phyloP scores from a whole-genome alignment of 768 basidiomycete species.

The Gelatoporia subvermispora region DNA sequence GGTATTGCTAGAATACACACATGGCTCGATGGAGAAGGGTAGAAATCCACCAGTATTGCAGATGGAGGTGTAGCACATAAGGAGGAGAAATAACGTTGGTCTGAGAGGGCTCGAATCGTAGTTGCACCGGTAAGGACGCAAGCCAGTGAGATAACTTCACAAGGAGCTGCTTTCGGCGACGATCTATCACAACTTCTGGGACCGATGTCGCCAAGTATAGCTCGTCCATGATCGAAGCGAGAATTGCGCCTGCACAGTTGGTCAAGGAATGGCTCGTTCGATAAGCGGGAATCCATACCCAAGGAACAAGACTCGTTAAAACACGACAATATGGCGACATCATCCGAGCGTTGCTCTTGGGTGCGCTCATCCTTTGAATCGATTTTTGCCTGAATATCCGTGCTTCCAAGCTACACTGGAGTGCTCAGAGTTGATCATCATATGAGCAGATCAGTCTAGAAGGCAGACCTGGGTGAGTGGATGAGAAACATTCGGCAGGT shows the following conservation, averaged over 20 bases:
- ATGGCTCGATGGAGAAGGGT: conserved; percentile 72
- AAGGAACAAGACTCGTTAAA: conserved; percentile 66
- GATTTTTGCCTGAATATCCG: no score
- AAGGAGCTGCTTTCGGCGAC: conserved; percentile 52
- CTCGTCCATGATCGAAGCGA: conserved; percentile 59
- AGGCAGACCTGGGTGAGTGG: no score
- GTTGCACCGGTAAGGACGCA: conserved; percentile 44
- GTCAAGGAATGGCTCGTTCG: conserved; percentile 3
- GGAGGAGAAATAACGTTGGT: conserved; percentile 43
- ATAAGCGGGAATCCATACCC: conserved; percentile 37
- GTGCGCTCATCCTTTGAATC: no score
- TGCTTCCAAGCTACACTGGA: no score
- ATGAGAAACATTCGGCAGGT: no score
- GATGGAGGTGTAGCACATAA: conserved; percentile 66
- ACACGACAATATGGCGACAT: conserved; percentile 46
- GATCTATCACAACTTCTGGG: conserved; percentile 44
- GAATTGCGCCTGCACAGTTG: conserved; percentile 52
- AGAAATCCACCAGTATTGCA: conserved; percentile 83
- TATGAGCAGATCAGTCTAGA: no score
- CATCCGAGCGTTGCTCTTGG: no score
- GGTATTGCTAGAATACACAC: conserved; percentile 38
- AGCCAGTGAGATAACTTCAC: conserved; percentile 67
- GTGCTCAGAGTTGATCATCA: no score
- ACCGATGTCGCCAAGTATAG: conserved; percentile 64
- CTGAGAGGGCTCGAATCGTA: conserved; percentile 52